A percentile compares a stretch with the other conserved stretches of the same genome.
Conservation (phyloP, 208 protist species). For the Crithidia bombi region DNA sequence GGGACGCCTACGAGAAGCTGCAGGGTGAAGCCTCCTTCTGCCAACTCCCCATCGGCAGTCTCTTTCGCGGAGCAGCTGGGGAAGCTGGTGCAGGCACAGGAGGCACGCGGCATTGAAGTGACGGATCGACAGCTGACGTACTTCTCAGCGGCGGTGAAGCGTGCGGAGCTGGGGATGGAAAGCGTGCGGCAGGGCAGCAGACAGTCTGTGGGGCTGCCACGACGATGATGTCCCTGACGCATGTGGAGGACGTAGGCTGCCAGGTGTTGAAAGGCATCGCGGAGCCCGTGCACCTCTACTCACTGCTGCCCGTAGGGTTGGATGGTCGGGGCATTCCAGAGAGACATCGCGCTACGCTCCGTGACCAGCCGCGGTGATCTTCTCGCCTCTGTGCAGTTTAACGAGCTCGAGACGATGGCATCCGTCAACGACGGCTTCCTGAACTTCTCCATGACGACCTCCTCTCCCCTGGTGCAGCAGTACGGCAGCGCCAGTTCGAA, state of each 20-base stretch:
- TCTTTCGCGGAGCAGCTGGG: constrained; percentile 31
- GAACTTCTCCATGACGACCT: too few relatives aligned
- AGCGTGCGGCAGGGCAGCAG: not conserved
- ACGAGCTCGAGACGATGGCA: too few relatives aligned
- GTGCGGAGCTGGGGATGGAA: not conserved
- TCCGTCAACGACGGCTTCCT: not conserved
- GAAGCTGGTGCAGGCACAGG: constrained; percentile 22
- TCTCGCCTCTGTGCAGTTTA: not conserved
- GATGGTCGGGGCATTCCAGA: constrained; percentile 20
- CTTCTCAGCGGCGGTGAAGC: not conserved
- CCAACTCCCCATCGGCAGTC: not conserved
- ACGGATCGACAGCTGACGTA: not conserved
- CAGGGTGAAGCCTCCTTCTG: constrained; percentile 20
- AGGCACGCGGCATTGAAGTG: not conserved
- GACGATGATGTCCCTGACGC: constrained; percentile 7
- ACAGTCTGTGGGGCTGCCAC: not conserved
- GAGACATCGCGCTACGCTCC: not conserved
- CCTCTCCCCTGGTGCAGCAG: too few relatives aligned
- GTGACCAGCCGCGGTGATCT: not conserved
- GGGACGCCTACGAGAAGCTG: constrained; percentile 4
- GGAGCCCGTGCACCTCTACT: constrained; percentile 36
- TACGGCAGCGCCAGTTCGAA: too few relatives aligned
- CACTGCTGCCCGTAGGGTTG: constrained; percentile 32
- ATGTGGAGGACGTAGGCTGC: constrained; percentile 26
- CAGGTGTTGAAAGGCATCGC: constrained; percentile 32